Evolutionary conservation across 2,329 filamentous ascomycete species (phyloP).

Genomic region (Cadophora gregata): DNA sequence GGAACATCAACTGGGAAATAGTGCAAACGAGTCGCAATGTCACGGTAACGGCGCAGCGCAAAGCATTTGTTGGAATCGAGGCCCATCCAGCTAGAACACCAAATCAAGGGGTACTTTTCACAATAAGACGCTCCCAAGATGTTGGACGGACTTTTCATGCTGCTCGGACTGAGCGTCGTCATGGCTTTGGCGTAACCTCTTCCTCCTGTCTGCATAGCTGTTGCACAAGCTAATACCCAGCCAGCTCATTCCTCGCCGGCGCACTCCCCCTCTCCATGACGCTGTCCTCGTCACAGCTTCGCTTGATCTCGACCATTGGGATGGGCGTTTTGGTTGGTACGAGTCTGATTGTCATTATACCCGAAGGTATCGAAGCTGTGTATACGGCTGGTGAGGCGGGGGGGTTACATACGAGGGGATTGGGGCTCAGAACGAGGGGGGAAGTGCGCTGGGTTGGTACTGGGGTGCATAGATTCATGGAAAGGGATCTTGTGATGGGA

Average conservation of each 20-base stretch:
- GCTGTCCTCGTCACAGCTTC: slow-evolving; percentile 83
- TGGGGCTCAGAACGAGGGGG: slow-evolving; percentile 18
- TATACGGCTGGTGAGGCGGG: slow-evolving; percentile 60
- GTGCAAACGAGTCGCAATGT: slow-evolving; percentile 27
- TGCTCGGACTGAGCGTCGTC: slow-evolving; percentile 50
- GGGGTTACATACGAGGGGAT: slow-evolving; percentile 36
- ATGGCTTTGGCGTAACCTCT: slow-evolving; percentile 60
- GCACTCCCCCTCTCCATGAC: slow-evolving; percentile 88
- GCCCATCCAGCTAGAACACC: slow-evolving; percentile 7
- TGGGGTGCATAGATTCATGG: slow-evolving; percentile 33
- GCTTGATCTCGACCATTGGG: slow-evolving; percentile 88
- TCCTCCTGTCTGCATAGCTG: neutral
- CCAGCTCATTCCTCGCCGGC: slow-evolving; percentile 91
- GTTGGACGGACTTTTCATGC: slow-evolving; percentile 46
- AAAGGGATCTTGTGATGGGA: slow-evolving; percentile 16
- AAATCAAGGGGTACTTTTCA: slow-evolving; percentile 28
- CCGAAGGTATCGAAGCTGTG: slow-evolving; percentile 91
- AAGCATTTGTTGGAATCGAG: slow-evolving; percentile 19
- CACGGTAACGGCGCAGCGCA: slow-evolving; percentile 31
- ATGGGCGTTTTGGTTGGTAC: slow-evolving; percentile 95
- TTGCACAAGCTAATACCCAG: neutral
- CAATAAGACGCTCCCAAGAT: slow-evolving; percentile 33
- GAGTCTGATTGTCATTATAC: slow-evolving; percentile 95
- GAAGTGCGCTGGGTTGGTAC: slow-evolving; percentile 35
- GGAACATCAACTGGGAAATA: slow-evolving; percentile 6